Conservation (phyloP, 371 early-diverging fungal genomes). For the Circinella umbellata region DNA sequence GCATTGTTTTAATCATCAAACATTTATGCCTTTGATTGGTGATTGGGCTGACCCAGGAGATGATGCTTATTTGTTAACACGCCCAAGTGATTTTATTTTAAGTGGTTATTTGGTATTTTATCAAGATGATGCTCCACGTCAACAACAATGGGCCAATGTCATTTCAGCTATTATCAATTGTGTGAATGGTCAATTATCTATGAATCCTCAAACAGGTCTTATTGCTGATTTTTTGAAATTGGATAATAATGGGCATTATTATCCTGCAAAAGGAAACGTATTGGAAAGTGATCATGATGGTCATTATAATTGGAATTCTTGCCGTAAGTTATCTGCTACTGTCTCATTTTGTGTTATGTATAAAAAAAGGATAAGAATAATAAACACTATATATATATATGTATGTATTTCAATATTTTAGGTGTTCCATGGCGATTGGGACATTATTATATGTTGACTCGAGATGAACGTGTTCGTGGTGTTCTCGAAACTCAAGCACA, state of each 20-base stretch:
- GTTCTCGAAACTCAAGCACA: conserved; percentile 55
- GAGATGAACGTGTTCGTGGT: conserved; percentile 56
- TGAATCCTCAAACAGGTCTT: conserved; percentile 62
- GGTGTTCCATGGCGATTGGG: conserved; percentile 65
- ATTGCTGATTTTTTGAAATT: conserved; percentile 66
- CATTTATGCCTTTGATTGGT: conserved; percentile 62
- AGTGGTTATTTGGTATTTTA: conserved; percentile 63
- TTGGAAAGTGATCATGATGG: conserved; percentile 57
- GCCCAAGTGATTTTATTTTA: conserved; percentile 67
- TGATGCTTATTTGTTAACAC: conserved; percentile 55
- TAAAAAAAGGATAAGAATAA: too few relatives aligned
- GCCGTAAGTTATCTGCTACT: conserved; percentile 25
- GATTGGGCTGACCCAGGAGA: conserved; percentile 69
- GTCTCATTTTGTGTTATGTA: too few relatives aligned
- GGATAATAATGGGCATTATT: conserved; percentile 44
- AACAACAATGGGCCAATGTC: conserved; percentile 57
- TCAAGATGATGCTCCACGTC: conserved; percentile 58
- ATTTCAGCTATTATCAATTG: conserved; percentile 54
- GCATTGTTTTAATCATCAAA: conserved; percentile 60
- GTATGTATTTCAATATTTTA: background rate
- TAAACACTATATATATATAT: too few relatives aligned
- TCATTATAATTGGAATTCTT: conserved; percentile 61
- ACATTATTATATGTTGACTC: conserved; percentile 61
- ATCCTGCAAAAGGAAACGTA: conserved; percentile 53
- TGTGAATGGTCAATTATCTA: conserved; percentile 40